Conservation (phyloP, 176 grass and related monocot genomes). For the Triticum urartu region DNA sequence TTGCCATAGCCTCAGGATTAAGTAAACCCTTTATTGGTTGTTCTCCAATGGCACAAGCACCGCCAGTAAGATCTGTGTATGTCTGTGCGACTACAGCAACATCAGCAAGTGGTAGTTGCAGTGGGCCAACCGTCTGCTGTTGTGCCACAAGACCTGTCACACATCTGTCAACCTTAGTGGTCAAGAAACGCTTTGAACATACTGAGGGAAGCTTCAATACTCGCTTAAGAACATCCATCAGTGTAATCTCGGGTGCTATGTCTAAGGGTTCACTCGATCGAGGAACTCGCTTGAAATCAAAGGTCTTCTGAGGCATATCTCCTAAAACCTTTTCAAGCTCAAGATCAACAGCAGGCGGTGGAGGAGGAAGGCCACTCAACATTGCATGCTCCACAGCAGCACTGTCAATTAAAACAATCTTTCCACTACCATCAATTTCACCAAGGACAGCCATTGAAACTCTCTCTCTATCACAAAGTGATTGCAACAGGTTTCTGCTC, state of each 20-base stretch:
- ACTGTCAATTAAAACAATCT: constrained; percentile 83
- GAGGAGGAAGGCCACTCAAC: constrained; percentile 48
- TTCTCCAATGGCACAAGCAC: constrained; percentile 83
- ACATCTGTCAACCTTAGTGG: constrained; percentile 92
- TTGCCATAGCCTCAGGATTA: constrained; percentile 80
- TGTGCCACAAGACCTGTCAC: constrained; percentile 91
- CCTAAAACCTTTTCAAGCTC: constrained; percentile 92
- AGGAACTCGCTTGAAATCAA: constrained; percentile 60
- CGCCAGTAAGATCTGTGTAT: constrained; percentile 77
- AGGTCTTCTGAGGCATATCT: constrained; percentile 92
- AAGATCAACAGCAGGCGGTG: constrained; percentile 69
- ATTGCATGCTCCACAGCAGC: constrained; percentile 57
- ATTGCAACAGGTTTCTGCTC: constrained; percentile 53
- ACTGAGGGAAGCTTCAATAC: constrained; percentile 78
- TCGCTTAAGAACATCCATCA: constrained; percentile 75
- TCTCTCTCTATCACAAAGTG: constrained; percentile 78
- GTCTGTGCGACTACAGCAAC: constrained; percentile 92
- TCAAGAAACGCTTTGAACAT: constrained; percentile 93
- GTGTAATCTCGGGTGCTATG: constrained; percentile 63
- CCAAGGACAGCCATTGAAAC: constrained; percentile 91
- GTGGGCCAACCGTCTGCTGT: constrained; percentile 79
- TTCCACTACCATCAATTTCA: constrained; percentile 75
- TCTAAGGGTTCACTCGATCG: constrained; percentile 58
- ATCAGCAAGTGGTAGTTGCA: constrained; percentile 84
- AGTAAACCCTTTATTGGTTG: constrained; percentile 85